A percentile compares a stretch with the other conserved stretches of the same genome.
phyloP scores from a whole-genome alignment of 306 rosid species.

The Sicyos edulis region DNA sequence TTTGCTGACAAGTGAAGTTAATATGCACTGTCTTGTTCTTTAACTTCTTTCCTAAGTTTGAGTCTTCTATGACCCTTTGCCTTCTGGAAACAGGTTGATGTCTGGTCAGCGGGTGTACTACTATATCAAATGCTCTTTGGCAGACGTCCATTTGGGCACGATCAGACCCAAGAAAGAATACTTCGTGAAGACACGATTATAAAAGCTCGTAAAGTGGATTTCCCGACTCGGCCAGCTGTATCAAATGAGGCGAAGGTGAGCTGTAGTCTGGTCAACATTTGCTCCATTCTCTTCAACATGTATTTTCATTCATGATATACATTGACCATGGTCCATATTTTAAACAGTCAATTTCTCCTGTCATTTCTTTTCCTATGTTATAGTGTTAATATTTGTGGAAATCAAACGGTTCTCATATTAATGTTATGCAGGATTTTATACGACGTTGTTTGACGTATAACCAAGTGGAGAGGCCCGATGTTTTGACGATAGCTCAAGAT shows the following conservation, averaged over 20 bases:
- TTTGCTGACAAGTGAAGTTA: background rate
- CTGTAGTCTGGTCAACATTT: slow-evolving; percentile 3
- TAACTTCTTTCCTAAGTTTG: background rate
- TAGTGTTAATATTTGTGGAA: background rate
- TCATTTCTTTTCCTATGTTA: background rate
- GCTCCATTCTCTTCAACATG: background rate
- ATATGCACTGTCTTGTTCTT: background rate
- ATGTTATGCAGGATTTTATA: slow-evolving; percentile 57
- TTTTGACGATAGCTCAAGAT: slow-evolving; percentile 78
- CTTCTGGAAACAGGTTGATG: slow-evolving; percentile 75
- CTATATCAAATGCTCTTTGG: slow-evolving; percentile 97
- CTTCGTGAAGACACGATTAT: slow-evolving; percentile 96
- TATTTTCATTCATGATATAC: background rate
- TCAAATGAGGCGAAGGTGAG: slow-evolving; percentile 96
- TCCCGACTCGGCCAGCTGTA: slow-evolving; percentile 80
- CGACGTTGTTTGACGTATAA: slow-evolving; percentile 83
- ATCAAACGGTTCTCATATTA: background rate
- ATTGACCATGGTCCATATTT: slow-evolving; percentile 2
- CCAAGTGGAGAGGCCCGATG: slow-evolving; percentile 95
- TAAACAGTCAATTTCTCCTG: background rate
- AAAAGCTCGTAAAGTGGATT: slow-evolving; percentile 92
- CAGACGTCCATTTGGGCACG: slow-evolving; percentile 93
- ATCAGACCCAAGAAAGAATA: slow-evolving; percentile 91
- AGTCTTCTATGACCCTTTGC: slow-evolving; percentile 21
- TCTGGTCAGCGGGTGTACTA: slow-evolving; percentile 91